phyloP scores from a whole-genome alignment of 768 basidiomycete species.

The Coprinopsis strossmayeri region DNA sequence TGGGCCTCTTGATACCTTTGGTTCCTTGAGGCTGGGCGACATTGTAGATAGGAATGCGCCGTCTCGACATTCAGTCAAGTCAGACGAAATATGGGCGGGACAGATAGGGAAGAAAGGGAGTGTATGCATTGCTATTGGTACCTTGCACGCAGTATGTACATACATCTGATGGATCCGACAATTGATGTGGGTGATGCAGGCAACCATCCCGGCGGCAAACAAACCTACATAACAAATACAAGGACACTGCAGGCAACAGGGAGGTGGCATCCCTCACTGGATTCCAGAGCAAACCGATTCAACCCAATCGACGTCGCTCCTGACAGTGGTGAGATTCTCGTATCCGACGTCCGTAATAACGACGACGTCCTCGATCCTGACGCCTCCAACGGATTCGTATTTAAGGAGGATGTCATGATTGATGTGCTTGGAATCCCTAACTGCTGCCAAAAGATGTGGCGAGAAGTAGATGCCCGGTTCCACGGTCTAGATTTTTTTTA shows the following conservation, averaged over 20 bases:
- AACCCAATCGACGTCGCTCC: slow-evolving; percentile 76
- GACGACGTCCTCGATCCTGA: slow-evolving; percentile 91
- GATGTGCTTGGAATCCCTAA: slow-evolving; percentile 59
- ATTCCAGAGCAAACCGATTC: slow-evolving; percentile 79
- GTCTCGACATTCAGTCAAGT: not conserved
- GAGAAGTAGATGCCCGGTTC: slow-evolving; percentile 91
- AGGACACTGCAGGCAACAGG: too few relatives aligned
- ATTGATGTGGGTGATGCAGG: too few relatives aligned
- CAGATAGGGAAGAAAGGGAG: too few relatives aligned
- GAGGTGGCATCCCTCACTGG: slow-evolving; percentile 17
- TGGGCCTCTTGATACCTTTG: slow-evolving; percentile 19
- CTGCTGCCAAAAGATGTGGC: slow-evolving; percentile 62
- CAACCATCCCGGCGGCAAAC: too few relatives aligned
- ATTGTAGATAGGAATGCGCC: not conserved
- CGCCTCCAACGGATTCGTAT: slow-evolving; percentile 84
- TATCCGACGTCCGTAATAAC: slow-evolving; percentile 51
- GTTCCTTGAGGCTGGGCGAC: not conserved
- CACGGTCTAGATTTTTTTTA: slow-evolving; percentile 51
- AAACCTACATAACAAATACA: not conserved
- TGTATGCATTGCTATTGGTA: too few relatives aligned
- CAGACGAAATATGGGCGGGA: too few relatives aligned
- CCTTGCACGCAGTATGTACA: too few relatives aligned
- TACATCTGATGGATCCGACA: too few relatives aligned
- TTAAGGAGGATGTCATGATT: slow-evolving; percentile 59
- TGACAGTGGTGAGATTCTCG: slow-evolving; percentile 79